Conservation (phyloP, 2,329 filamentous ascomycete genomes). For the Exophiala spinifera region DNA sequence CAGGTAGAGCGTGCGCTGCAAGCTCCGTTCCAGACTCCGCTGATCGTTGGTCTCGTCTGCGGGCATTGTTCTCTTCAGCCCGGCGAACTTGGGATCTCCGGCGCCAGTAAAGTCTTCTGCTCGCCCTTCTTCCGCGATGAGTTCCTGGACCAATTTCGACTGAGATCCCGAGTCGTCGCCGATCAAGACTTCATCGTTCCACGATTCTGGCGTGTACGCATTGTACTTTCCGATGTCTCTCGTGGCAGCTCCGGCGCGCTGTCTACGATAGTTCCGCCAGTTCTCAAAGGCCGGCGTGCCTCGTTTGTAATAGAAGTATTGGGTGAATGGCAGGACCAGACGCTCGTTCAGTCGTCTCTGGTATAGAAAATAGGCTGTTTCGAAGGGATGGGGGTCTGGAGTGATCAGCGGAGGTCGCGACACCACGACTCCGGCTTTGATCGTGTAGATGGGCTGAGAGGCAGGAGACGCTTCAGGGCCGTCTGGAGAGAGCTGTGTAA, state of each 20-base stretch:
- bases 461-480: conserved; percentile 38
- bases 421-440: conserved; percentile 71
- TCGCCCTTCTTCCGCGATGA: conserved; percentile 68
- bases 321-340: conserved; percentile 78
- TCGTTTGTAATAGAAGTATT: conserved; percentile 92
- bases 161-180: conserved; percentile 66
- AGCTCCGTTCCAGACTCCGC: conserved; percentile 71
- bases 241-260: conserved; percentile 69
- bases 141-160: conserved; percentile 64
- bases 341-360: conserved; percentile 96
- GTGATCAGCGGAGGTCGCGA: conserved; percentile 87
- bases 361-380: conserved; percentile 93
- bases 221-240: conserved; percentile 84
- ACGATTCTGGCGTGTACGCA: conserved; percentile 68
- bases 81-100: conserved; percentile 68
- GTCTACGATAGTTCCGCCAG: conserved; percentile 81
- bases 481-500: conserved; percentile 32
- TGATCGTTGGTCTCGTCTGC: conserved; percentile 74
- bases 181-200: conserved; percentile 87
- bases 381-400: conserved; percentile 77
- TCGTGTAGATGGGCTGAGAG: conserved; percentile 42
- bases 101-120: conserved; percentile 49
- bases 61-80: conserved; percentile 60
- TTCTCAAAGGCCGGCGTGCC: conserved; percentile 80
- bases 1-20: conserved; percentile 83